Percentiles rank a stretch among this genome's conserved stretches.
These are phyloP conservation scores for Agroathelia rolfsii DNA, from an alignment of 1,284 basidiomycete genomes.

Conservation along the genomic window DNA sequence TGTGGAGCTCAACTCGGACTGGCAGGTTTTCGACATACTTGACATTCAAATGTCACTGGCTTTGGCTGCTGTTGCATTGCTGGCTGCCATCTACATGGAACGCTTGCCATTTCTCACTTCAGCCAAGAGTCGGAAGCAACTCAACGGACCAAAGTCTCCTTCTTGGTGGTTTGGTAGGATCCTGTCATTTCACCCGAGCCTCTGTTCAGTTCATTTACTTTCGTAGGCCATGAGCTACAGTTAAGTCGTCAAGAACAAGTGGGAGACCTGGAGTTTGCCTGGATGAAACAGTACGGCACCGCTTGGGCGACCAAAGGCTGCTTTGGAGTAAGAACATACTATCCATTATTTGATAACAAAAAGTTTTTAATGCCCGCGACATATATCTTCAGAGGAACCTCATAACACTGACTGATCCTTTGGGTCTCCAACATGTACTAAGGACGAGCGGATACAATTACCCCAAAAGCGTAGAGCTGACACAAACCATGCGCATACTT, in stretches of 20 bases:
- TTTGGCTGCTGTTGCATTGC: too few relatives aligned
- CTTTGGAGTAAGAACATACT: conserved; percentile 16
- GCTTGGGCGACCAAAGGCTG: conserved; percentile 18
- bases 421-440: conserved; percentile 1
- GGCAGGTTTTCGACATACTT: too few relatives aligned
- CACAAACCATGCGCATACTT: not conserved
- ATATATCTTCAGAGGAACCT: conserved; percentile 6
- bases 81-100: too few relatives aligned
- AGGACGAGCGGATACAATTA: not conserved
- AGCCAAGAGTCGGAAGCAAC: too few relatives aligned
- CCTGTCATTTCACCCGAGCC: too few relatives aligned
- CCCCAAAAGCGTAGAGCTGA: not conserved
- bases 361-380: conserved; percentile 6
- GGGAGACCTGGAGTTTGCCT: conserved; percentile 21
- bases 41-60: too few relatives aligned
- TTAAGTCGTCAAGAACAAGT: conserved; percentile 19
- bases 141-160: too few relatives aligned
- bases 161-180: too few relatives aligned
- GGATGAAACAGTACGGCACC: conserved; percentile 21
- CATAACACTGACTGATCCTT: conserved; percentile 3
- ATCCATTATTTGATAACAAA: not conserved
- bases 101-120: too few relatives aligned
- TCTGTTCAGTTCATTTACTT: too few relatives aligned
- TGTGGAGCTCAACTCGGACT: too few relatives aligned
- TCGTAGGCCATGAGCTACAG: conserved; percentile 16